Percentiles rank a stretch among this genome's conserved stretches.
Evolutionary conservation across 495 filamentous ascomycete genomes (phyloP).

Genomic region (Penicillium tannophilum): DNA sequence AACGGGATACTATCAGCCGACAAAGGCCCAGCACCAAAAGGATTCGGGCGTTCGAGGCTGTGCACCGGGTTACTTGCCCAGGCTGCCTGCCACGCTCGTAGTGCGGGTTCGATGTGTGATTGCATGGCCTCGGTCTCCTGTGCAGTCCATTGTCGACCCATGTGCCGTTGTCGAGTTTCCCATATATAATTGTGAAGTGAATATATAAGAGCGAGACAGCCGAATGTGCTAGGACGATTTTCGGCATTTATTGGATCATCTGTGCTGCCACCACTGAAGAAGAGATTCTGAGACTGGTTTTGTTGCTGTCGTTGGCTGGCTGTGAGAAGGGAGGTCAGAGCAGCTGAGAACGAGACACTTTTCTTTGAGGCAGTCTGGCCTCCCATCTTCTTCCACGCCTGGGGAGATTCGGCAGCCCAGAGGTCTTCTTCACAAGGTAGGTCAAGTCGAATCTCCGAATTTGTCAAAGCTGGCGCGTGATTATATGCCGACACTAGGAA

Average conservation of each 20-base stretch:
- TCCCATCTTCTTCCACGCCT: constrained; percentile 75
- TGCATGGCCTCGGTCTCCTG: constrained; percentile 96
- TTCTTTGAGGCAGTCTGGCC: constrained; percentile 66
- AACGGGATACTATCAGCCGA: constrained; percentile 93
- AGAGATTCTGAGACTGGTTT: constrained; percentile 48
- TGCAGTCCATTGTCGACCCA: constrained; percentile 86
- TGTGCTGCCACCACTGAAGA: constrained; percentile 28
- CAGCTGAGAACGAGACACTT: constrained; percentile 68
- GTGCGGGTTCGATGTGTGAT: constrained; percentile 89
- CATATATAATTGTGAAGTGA: constrained; percentile 98
- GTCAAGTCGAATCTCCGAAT: constrained; percentile 90
- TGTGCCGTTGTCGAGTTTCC: constrained; percentile 92
- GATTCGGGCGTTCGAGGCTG: constrained; percentile 85
- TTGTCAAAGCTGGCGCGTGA: constrained; percentile 84
- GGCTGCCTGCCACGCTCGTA: constrained; percentile 92
- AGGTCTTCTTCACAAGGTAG: constrained; percentile 93
- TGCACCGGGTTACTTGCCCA: constrained; percentile 89
- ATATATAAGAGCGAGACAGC: constrained; percentile 91
- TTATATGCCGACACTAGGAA: constrained; percentile 92
- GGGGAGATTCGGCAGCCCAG: constrained; percentile 80
- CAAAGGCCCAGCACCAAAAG: constrained; percentile 82
- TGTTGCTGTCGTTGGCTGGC: constrained; percentile 74
- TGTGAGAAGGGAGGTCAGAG: constrained; percentile 77
- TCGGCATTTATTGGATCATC: constrained; percentile 60
- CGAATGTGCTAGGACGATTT: constrained; percentile 88